Conservation (phyloP, 495 filamentous ascomycete genomes). For the Hypoxylon subgilvum region DNA sequence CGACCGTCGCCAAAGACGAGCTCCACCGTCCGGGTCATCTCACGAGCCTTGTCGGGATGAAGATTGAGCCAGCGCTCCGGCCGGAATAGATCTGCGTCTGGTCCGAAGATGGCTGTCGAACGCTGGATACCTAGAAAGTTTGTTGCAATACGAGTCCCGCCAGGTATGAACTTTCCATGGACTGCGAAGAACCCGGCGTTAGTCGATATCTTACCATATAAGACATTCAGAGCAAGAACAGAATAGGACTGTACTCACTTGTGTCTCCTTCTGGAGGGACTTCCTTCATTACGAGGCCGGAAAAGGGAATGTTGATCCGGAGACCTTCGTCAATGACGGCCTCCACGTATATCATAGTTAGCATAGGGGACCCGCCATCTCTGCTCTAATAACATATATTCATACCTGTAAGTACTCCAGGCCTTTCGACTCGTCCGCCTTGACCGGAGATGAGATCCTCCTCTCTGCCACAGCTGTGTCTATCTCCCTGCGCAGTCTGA, state of each 20-base stretch:
- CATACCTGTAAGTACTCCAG: conserved; percentile 49
- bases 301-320: conserved; percentile 49
- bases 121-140: conserved; percentile 35
- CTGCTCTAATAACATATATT: conserved; percentile 29
- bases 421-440: conserved; percentile 46
- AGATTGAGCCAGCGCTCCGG: conserved; percentile 61
- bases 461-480: conserved; percentile 44
- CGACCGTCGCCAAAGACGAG: conserved; percentile 45
- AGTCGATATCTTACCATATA: conserved; percentile 49
- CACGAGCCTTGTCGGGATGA: conserved; percentile 37
- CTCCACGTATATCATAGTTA: conserved; percentile 18
- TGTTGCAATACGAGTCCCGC: conserved; percentile 60
- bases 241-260: conserved; percentile 4
- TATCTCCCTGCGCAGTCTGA: conserved; percentile 63
- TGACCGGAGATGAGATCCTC: conserved; percentile 40
- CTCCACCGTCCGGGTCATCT: conserved; percentile 45
- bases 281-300: conserved; percentile 54
- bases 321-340: conserved; percentile 52
- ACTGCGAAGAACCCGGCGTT: conserved; percentile 45
- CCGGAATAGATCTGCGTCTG: conserved; percentile 52
- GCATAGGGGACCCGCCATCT: conserved; percentile 34
- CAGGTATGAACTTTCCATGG: conserved; percentile 61
- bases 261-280: conserved; percentile 47
- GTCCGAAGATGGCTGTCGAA: conserved; percentile 50
- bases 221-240: conserved; percentile 41